Conservation (phyloP, 139 green algal species). For the Ettlia oleoabundans region DNA sequence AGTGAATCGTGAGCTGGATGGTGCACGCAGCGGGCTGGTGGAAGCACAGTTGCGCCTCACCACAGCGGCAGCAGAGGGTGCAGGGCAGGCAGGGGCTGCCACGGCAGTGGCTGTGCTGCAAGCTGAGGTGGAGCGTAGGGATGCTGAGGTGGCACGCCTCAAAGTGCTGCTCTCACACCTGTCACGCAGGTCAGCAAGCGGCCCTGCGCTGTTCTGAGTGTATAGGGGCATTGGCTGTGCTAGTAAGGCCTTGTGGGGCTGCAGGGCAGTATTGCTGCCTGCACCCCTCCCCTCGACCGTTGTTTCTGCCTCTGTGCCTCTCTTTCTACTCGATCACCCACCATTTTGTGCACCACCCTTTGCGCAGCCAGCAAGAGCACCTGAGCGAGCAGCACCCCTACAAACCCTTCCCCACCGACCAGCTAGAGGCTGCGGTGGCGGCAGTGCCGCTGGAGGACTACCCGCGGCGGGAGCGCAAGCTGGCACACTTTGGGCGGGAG, state of each 20-base stretch:
- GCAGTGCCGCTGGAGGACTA: constrained; percentile 38
- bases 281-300: too few species aligned
- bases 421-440: constrained; percentile 54
- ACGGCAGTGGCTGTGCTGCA: neutral
- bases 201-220: neutral
- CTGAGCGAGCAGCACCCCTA: constrained; percentile 48
- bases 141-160: constrained; percentile 14
- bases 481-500: constrained; percentile 48
- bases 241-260: too few species aligned
- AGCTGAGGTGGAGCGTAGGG: constrained; percentile 2
- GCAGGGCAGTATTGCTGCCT: too few species aligned
- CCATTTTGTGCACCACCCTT: neutral
- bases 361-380: constrained; percentile 28
- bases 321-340: neutral
- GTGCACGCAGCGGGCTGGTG: constrained; percentile 30
- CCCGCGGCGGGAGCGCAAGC: constrained; percentile 10
- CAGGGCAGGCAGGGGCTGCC: neutral
- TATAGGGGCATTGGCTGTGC: neutral
- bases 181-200: neutral
- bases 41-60: constrained; percentile 12
- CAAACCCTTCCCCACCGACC: constrained; percentile 51
- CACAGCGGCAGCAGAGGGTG: constrained; percentile 4
- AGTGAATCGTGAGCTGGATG: constrained; percentile 2
- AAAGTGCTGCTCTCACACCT: constrained; percentile 24
- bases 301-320: too few species aligned